phyloP scores from a whole-genome alignment of 306 rosid genomes.

The Acacia melanoxylon region DNA sequence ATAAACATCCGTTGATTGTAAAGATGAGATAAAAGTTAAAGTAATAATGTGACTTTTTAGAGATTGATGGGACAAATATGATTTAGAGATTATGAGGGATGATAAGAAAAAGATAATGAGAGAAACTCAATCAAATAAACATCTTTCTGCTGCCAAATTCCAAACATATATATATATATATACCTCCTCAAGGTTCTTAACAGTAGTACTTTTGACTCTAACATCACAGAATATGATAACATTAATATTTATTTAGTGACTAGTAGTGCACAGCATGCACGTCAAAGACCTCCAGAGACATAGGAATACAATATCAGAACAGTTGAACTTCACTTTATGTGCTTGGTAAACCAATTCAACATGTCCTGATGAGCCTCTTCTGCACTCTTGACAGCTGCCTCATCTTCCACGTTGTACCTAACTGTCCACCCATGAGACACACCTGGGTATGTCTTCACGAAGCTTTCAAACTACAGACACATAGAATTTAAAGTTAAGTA shows the following conservation, averaged over 20 bases:
- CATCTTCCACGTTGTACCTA: conserved; percentile 52
- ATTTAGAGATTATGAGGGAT: too few species aligned
- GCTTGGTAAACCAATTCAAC: conserved; percentile 61
- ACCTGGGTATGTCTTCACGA: conserved; percentile 61
- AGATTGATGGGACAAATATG: too few species aligned
- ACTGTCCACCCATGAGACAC: conserved; percentile 68
- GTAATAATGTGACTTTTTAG: too few species aligned
- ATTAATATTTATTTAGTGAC: not conserved
- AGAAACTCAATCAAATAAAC: not conserved
- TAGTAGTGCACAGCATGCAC: not conserved
- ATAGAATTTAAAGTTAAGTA: not conserved
- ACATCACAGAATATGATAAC: not conserved
- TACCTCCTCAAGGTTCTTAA: not conserved
- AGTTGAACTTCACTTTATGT: conserved; percentile 40
- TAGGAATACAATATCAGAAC: not conserved
- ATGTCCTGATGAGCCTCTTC: conserved; percentile 66
- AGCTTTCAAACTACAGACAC: conserved; percentile 45
- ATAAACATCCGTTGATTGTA: not conserved
- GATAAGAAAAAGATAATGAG: too few species aligned
- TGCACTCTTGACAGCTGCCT: conserved; percentile 50
- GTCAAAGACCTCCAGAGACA: not conserved
- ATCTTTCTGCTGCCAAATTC: not conserved
- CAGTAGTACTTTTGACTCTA: not conserved
- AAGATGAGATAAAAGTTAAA: too few species aligned
- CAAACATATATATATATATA: not conserved